A percentile compares a stretch with the other conserved stretches of the same genome.
Conservation (phyloP, 2,329 filamentous ascomycete genomes). For the Dothiorella sarmentorum region DNA sequence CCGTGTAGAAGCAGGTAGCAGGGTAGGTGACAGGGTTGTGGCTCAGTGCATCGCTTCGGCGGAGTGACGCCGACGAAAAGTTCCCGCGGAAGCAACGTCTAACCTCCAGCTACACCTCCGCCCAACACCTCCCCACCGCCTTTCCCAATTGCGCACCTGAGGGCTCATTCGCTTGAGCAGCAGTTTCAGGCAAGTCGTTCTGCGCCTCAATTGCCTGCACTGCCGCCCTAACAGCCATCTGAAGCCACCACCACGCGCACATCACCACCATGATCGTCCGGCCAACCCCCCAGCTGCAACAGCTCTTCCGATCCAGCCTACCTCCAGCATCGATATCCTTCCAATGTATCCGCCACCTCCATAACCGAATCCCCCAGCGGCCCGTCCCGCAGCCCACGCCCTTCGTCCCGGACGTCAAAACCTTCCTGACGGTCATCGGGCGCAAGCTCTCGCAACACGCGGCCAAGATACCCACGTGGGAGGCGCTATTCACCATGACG, state of each 20-base stretch:
- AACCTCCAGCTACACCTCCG: constrained; percentile 14
- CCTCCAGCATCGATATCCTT: not conserved
- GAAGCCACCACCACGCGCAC: not conserved
- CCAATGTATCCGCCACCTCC: constrained; percentile 34
- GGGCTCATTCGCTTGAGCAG: not conserved
- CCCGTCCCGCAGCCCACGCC: constrained; percentile 70
- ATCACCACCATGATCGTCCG: constrained; percentile 34
- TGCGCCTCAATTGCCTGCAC: not conserved
- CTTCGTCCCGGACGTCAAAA: constrained; percentile 78
- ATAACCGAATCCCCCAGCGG: constrained; percentile 39
- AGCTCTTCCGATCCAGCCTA: constrained; percentile 8
- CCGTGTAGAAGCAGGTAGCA: not conserved
- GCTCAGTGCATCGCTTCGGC: not conserved
- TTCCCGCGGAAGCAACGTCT: constrained; percentile 13
- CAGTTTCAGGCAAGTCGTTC: not conserved
- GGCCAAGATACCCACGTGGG: constrained; percentile 86
- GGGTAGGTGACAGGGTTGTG: not conserved
- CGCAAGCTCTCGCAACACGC: constrained; percentile 79
- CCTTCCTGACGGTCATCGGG: constrained; percentile 88
- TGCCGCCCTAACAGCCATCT: not conserved
- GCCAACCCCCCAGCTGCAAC: constrained; percentile 17
- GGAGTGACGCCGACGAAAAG: constrained; percentile 14
- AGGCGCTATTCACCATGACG: constrained; percentile 78
- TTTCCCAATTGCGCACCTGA: not conserved
- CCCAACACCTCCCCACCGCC: not conserved